Conservation (phyloP, 768 basidiomycete genomes). For the Boletus speciosus region DNA sequence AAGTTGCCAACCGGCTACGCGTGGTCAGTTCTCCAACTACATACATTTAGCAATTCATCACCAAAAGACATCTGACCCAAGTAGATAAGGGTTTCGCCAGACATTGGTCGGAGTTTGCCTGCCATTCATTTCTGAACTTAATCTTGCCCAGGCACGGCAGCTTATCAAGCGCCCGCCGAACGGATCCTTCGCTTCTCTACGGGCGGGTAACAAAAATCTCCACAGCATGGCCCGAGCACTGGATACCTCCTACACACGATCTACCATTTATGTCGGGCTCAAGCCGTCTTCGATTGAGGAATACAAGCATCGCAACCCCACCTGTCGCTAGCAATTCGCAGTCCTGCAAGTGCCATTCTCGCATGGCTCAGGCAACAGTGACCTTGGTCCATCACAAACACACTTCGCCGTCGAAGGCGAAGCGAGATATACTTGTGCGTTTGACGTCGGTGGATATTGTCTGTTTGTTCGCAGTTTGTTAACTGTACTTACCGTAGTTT, state of each 20-base stretch:
- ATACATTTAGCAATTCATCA: background rate
- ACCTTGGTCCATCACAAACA: background rate
- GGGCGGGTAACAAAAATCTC: background rate
- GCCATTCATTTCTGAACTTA: slow-evolving; percentile 1
- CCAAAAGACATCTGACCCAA: background rate
- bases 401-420: background rate
- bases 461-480: background rate
- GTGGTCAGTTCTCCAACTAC: background rate
- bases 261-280: slow-evolving; percentile 18
- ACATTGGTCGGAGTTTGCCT: slow-evolving; percentile 7
- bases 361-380: slow-evolving; percentile 12
- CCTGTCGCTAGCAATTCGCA: background rate
- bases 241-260: background rate
- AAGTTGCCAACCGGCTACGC: background rate
- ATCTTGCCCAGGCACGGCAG: background rate
- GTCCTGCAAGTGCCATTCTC: background rate
- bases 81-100: slow-evolving; percentile 18
- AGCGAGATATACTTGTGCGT: slow-evolving; percentile 16
- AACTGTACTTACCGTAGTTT: slow-evolving; percentile 4
- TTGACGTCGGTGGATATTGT: background rate
- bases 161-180: slow-evolving; percentile 17
- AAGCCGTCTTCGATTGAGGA: background rate
- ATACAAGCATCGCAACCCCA: background rate
- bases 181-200: background rate
- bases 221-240: background rate